These are phyloP conservation scores for Auriscalpium vulgare DNA, from an alignment of 768 basidiomycete species.

Conservation along the genomic window DNA sequence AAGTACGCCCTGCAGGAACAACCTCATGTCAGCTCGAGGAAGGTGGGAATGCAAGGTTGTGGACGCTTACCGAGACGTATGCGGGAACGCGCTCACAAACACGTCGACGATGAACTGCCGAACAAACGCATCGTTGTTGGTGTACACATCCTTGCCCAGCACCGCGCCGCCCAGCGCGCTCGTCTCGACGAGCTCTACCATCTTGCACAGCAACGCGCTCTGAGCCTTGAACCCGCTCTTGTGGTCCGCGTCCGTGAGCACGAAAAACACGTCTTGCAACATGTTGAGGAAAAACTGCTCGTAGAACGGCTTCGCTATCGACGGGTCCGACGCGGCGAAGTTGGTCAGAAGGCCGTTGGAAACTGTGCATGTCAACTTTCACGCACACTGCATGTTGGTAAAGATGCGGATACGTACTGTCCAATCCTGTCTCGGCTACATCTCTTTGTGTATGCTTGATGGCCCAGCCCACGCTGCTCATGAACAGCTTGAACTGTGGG, in stretches of 20 bases:
- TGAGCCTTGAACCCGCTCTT: slow-evolving; percentile 98
- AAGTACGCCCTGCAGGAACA: slow-evolving; percentile 51
- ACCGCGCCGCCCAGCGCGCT: slow-evolving; percentile 76
- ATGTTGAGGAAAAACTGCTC: slow-evolving; percentile 91
- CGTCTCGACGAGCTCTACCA: slow-evolving; percentile 88
- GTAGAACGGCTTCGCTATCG: slow-evolving; percentile 89
- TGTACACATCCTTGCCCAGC: slow-evolving; percentile 56
- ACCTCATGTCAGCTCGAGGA: slow-evolving; percentile 7
- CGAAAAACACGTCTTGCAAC: slow-evolving; percentile 94
- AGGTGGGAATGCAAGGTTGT: background rate
- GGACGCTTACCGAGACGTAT: slow-evolving; percentile 68
- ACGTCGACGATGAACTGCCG: slow-evolving; percentile 82
- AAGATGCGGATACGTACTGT: slow-evolving; percentile 38
- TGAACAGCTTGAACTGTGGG: slow-evolving; percentile 91
- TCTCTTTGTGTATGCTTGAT: slow-evolving; percentile 99
- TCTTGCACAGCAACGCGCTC: slow-evolving; percentile 81
- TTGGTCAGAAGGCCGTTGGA: slow-evolving; percentile 94
- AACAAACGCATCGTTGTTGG: slow-evolving; percentile 75
- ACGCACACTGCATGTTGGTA: background rate
- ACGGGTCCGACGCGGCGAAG: slow-evolving; percentile 73
- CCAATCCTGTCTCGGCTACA: slow-evolving; percentile 87
- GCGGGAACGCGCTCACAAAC: slow-evolving; percentile 84
- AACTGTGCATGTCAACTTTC: slow-evolving; percentile 38
- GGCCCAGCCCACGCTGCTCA: slow-evolving; percentile 99
- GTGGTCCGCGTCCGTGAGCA: slow-evolving; percentile 95